phyloP scores from a whole-genome alignment of 805 yeast species.

The Candida hungchunana region DNA sequence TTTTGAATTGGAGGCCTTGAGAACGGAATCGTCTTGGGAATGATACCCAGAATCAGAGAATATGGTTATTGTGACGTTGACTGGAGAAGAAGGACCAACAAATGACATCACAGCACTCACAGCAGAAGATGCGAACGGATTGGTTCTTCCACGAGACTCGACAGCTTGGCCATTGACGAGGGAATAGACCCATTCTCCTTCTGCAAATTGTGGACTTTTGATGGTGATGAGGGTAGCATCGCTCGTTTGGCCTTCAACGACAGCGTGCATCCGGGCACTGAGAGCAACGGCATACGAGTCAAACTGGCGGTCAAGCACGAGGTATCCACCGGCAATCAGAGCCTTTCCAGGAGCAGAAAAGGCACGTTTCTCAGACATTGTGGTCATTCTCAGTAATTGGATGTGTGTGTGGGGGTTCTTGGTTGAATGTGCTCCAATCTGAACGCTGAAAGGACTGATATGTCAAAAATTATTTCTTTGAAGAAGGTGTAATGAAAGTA shows the following conservation, averaged over 20 bases:
- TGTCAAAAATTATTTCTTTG: no score
- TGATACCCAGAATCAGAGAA: constrained; percentile 90
- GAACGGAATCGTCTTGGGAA: constrained; percentile 52
- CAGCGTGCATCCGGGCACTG: constrained; percentile 85
- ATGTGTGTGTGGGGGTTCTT: neutral
- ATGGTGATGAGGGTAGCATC: constrained; percentile 35
- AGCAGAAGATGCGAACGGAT: constrained; percentile 75
- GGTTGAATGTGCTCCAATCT: neutral
- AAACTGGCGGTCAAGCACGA: constrained; percentile 77
- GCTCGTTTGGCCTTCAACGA: constrained; percentile 29
- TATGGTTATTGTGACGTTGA: constrained; percentile 46
- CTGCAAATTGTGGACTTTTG: constrained; percentile 70
- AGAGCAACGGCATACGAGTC: constrained; percentile 80
- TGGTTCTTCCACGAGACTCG: constrained; percentile 36
- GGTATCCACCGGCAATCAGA: constrained; percentile 87
- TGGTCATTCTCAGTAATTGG: neutral
- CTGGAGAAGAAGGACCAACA: constrained; percentile 28
- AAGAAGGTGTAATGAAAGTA: no score
- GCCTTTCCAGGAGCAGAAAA: constrained; percentile 97
- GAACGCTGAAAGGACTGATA: neutral
- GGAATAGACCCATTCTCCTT: constrained; percentile 65
- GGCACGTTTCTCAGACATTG: constrained; percentile 1
- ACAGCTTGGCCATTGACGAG: constrained; percentile 22
- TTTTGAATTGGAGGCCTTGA: constrained; percentile 32
- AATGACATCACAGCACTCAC: constrained; percentile 54